Evolutionary conservation across 2,329 filamentous ascomycete genomes (phyloP), one percentile per base, ranked within the genome.

Genomic region (Ceratocystis harringtonii): DNA sequence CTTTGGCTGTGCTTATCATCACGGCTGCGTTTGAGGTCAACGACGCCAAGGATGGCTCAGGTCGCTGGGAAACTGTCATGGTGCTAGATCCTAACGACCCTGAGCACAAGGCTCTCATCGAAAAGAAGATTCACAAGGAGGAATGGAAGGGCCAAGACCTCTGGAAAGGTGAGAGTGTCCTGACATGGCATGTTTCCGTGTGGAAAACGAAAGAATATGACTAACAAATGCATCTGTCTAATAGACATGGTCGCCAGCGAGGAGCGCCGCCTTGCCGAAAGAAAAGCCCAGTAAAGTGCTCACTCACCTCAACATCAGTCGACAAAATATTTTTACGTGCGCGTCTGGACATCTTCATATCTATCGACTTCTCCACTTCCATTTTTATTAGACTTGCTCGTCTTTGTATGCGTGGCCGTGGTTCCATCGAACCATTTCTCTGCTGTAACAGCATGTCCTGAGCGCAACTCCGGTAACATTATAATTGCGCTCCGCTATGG

Each of bases 101-200:
- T 1, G 84, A 87, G 76, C 89, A 92, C 76, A 88, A 90, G 81
- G 80, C 88, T 71, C 74, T 91, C 70, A 89, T 95, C 70, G 89
- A 95, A 82, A 92, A 92, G 84, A 85, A 80, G 77, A 83, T 94
- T 65, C 89, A 95, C 75, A 89, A 91, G 77, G 90, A 95, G 79
- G 81, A 89, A 69, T 94, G 95, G 75, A 82, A 86, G 73, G 89
- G 90, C 57, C 89, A 95, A 78, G 92, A 97, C 75, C 81, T 96
- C 71, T 99, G 94, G 94, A 94, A 84, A 79, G 87, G 86, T 88
- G 76, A 73, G 84, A 69, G 17, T 36, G 28, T 8, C 4, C 7
- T 30, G 17, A 58, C 17, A 58, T 58, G 55, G 12, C 55, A 58
- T 58, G 55, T 32, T 58, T 58, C 55, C 32, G 12, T 19, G 55